These are phyloP conservation scores for Torulaspora globosa DNA, from an alignment of 1,139 yeast species.

Conservation along the genomic window DNA sequence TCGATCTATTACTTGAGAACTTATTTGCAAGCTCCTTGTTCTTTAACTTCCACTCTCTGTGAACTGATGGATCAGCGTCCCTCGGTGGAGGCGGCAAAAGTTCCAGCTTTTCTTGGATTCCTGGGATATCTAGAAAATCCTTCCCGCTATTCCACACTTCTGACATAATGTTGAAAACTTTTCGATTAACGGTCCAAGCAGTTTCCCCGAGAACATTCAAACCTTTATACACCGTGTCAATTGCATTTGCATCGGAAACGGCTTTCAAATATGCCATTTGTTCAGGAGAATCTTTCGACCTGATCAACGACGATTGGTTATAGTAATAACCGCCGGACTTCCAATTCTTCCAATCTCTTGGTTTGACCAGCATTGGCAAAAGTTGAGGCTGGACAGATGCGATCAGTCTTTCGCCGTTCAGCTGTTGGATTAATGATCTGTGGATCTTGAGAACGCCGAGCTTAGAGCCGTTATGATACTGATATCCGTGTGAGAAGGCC, in stretches of 20 bases:
- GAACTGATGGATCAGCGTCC: conserved; percentile 66
- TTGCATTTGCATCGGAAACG: conserved; percentile 65
- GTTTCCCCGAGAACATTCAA: conserved; percentile 84
- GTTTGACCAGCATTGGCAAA: conserved; percentile 89
- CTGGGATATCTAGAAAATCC: conserved; percentile 77
- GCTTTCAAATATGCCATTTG: conserved; percentile 83
- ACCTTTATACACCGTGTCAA: conserved; percentile 70
- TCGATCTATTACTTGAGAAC: conserved; percentile 68
- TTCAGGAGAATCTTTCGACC: conserved; percentile 85
- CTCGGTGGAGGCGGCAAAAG: conserved; percentile 64
- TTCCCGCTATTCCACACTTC: conserved; percentile 85
- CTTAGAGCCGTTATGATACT: conserved; percentile 71
- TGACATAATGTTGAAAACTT: conserved; percentile 63
- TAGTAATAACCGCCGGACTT: conserved; percentile 81
- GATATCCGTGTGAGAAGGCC: conserved; percentile 86
- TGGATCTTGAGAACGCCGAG: conserved; percentile 81
- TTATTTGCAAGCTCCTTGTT: conserved; percentile 57
- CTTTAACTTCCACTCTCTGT: conserved; percentile 62
- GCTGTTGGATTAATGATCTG: conserved; percentile 56
- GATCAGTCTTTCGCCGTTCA: conserved; percentile 63
- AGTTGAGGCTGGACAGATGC: conserved; percentile 81
- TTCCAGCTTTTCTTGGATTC: conserved; percentile 47
- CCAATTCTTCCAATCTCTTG: conserved; percentile 80
- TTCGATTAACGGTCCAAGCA: conserved; percentile 86
- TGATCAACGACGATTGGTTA: conserved; percentile 57